A percentile compares a stretch with the other conserved stretches of the same genome.
phyloP scores from a whole-genome alignment of 2,329 filamentous ascomycete species.

The Cladosporium phlei region DNA sequence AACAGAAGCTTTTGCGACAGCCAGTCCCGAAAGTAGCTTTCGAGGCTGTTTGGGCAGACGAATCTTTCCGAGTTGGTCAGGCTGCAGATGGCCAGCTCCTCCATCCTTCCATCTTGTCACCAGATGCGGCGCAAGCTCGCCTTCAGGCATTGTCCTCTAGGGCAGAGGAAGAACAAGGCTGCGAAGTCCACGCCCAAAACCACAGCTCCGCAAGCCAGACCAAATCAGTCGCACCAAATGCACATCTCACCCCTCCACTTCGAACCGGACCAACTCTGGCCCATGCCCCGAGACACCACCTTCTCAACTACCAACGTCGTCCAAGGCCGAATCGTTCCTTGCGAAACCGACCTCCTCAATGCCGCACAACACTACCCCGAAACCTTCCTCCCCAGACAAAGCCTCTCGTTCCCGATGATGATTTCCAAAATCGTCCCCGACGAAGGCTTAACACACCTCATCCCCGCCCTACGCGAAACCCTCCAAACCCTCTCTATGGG shows the following conservation, averaged over 20 bases:
- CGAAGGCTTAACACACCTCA: conserved; percentile 14
- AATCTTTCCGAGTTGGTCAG: background rate
- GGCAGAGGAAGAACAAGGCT: background rate
- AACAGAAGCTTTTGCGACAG: background rate
- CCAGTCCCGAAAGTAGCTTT: background rate
- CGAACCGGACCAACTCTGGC: conserved; percentile 16
- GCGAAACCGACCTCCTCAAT: conserved; percentile 17
- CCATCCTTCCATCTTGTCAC: background rate
- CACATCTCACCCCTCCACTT: conserved; percentile 8
- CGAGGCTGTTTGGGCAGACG: background rate
- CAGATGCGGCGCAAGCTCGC: background rate
- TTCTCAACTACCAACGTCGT: conserved; percentile 21
- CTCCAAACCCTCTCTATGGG: conserved; percentile 17
- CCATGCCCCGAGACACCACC: conserved; percentile 22
- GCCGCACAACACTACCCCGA: background rate
- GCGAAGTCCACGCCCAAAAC: background rate
- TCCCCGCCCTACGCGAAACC: conserved; percentile 18
- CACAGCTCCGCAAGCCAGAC: background rate
- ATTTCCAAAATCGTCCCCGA: conserved; percentile 11
- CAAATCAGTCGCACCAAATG: background rate
- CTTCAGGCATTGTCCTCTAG: background rate
- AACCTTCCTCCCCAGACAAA: background rate
- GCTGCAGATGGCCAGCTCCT: background rate
- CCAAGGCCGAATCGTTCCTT: conserved; percentile 17
- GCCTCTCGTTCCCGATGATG: background rate